phyloP scores from a whole-genome alignment of 1,139 yeast genomes.

The Saccharomyces hybrid region DNA sequence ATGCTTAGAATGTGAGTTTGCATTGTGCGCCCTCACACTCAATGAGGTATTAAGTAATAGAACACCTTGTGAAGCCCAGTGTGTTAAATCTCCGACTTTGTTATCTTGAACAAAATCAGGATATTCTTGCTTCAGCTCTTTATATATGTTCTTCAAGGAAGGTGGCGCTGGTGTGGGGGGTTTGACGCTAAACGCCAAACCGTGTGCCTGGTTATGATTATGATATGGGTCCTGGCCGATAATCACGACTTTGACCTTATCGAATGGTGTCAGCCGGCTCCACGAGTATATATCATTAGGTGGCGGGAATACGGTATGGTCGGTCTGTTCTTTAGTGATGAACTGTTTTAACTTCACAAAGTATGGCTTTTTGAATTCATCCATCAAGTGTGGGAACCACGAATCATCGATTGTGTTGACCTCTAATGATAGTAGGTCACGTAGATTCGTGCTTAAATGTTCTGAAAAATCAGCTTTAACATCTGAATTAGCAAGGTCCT shows the following conservation, averaged over 20 bases:
- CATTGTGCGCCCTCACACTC: conserved; percentile 34
- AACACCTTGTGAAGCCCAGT: conserved; percentile 89
- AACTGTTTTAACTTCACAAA: conserved; percentile 55
- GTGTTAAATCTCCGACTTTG: conserved; percentile 55
- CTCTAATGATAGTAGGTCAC: conserved; percentile 55
- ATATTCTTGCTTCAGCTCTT: conserved; percentile 50
- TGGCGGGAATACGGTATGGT: conserved; percentile 61
- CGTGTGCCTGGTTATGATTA: conserved; percentile 89
- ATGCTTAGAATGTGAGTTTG: conserved; percentile 80
- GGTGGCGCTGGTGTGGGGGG: conserved; percentile 88
- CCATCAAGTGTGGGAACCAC: conserved; percentile 66
- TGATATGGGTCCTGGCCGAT: conserved; percentile 98
- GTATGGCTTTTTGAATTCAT: conserved; percentile 78
- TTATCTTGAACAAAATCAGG: conserved; percentile 51
- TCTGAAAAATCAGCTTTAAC: conserved; percentile 40
- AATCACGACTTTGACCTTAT: conserved; percentile 64
- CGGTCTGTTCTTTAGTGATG: conserved; percentile 17
- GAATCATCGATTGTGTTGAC: conserved; percentile 59
- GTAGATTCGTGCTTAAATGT: conserved; percentile 45
- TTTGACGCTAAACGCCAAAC: conserved; percentile 84
- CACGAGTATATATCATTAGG: conserved; percentile 76
- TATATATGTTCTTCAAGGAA: conserved; percentile 78
- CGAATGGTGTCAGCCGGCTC: conserved; percentile 80
- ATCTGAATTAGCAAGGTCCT: not conserved
- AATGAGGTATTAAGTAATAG: conserved; percentile 78